Evolutionary conservation across 352 stramenopile species (phyloP).

Genomic region (Pythium graminicola): DNA sequence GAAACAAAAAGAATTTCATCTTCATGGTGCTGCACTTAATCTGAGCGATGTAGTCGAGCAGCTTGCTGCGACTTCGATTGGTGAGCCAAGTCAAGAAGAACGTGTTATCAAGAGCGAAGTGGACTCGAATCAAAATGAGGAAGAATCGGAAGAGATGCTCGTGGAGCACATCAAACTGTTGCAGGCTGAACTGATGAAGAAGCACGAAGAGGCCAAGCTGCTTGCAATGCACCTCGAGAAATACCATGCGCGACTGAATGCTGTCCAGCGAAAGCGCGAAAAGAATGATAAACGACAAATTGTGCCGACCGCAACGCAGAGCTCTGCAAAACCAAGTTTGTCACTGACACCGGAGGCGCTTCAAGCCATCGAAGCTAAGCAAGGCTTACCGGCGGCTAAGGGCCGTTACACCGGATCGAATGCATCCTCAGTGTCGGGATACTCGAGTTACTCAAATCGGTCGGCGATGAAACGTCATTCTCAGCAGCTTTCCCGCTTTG

Average conservation of each 20-base stretch:
- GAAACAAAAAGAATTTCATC: slow-evolving; percentile 25
- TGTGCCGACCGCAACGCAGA: background rate
- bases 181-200: slow-evolving; percentile 55
- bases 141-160: slow-evolving; percentile 52
- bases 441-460: slow-evolving; percentile 28
- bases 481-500: slow-evolving; percentile 21
- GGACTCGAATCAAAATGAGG: slow-evolving; percentile 58
- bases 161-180: slow-evolving; percentile 61
- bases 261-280: slow-evolving; percentile 10
- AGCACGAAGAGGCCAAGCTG: slow-evolving; percentile 51
- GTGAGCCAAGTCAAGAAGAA: slow-evolving; percentile 18
- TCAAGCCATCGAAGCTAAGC: slow-evolving; percentile 23
- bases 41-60: slow-evolving; percentile 4
- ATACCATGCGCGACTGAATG: slow-evolving; percentile 12
- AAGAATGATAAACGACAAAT: slow-evolving; percentile 5
- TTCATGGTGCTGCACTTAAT: slow-evolving; percentile 12
- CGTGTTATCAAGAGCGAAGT: slow-evolving; percentile 15
- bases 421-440: slow-evolving; percentile 28
- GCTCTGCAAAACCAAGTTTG: slow-evolving; percentile 4
- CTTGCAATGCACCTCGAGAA: slow-evolving; percentile 22
- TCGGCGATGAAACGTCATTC: slow-evolving; percentile 22
- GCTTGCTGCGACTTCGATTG: slow-evolving; percentile 11
- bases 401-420: slow-evolving; percentile 27
- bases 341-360: slow-evolving; percentile 27
- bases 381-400: slow-evolving; percentile 23